phyloP scores from a whole-genome alignment of 176 grass and related monocot genomes.

The Hordeum vulgare region DNA sequence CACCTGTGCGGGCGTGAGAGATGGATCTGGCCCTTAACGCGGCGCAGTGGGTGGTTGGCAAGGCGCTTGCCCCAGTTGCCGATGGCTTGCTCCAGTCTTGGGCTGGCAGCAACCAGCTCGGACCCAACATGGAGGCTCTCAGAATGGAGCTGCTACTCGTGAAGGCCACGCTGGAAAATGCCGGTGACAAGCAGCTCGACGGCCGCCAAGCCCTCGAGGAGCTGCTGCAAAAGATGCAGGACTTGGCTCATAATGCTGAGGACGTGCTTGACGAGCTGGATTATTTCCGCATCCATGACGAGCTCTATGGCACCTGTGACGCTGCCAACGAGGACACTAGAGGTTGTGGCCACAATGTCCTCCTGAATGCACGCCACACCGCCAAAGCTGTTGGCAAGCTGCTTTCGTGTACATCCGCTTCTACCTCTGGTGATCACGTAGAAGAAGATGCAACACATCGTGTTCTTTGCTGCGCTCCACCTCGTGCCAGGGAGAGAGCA shows the following conservation, averaged over 20 bases:
- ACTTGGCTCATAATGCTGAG: not conserved
- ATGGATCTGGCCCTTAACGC: too few relatives aligned
- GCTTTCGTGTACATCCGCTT: not conserved
- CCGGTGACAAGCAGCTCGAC: not conserved
- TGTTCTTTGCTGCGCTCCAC: too few relatives aligned
- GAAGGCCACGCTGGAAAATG: not conserved
- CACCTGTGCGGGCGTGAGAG: too few relatives aligned
- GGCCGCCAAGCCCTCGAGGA: not conserved
- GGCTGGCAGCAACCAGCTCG: not conserved
- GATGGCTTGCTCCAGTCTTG: constrained; percentile 11
- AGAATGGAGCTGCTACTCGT: constrained; percentile 7
- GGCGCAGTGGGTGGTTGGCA: not conserved
- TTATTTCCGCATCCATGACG: constrained; percentile 22
- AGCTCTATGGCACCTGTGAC: not conserved
- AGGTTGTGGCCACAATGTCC: not conserved
- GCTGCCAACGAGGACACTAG: not conserved
- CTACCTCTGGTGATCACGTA: not conserved
- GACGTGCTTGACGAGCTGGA: constrained; percentile 21
- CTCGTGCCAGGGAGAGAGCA: too few relatives aligned
- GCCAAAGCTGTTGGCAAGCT: not conserved
- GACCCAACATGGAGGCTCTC: not conserved
- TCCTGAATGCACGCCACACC: not conserved
- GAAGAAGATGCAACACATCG: not conserved
- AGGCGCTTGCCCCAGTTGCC: not conserved
- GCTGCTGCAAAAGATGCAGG: not conserved